A percentile compares a stretch with the other conserved stretches of the same genome.
These are phyloP conservation scores for Pseudevernia furfuracea DNA, from an alignment of 495 filamentous ascomycete species.

Conservation along the genomic window DNA sequence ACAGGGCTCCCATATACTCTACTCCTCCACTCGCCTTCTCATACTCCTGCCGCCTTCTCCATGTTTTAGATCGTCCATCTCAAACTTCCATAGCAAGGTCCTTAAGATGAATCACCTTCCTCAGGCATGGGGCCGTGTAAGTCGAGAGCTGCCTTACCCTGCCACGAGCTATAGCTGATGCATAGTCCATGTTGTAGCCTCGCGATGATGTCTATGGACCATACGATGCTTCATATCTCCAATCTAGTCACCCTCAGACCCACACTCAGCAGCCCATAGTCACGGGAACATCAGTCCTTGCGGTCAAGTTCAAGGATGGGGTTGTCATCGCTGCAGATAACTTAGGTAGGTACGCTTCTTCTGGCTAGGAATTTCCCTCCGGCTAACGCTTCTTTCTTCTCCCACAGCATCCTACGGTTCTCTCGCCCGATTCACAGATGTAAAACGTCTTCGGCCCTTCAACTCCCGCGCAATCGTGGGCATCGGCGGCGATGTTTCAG, in stretches of 20 bases:
- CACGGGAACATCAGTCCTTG: constrained; percentile 91
- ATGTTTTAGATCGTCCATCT: not conserved
- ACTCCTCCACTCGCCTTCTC: not conserved
- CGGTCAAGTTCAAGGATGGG: constrained; percentile 89
- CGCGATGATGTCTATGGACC: constrained; percentile 91
- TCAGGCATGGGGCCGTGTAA: constrained; percentile 93
- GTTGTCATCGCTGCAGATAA: constrained; percentile 97
- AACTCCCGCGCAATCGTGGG: constrained; percentile 64
- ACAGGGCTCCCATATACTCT: not conserved
- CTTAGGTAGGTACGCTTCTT: constrained; percentile 52
- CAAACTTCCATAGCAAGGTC: not conserved
- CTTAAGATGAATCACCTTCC: constrained; percentile 82
- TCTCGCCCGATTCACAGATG: constrained; percentile 90
- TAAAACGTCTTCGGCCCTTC: constrained; percentile 82
- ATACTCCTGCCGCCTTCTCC: not conserved
- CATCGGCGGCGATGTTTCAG: constrained; percentile 89
- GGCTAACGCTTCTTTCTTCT: not conserved
- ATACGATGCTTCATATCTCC: constrained; percentile 80
- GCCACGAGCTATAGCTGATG: constrained; percentile 24
- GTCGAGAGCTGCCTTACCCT: constrained; percentile 29
- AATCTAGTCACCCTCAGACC: constrained; percentile 60
- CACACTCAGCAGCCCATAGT: constrained; percentile 89
- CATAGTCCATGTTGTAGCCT: constrained; percentile 50
- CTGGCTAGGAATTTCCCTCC: not conserved
- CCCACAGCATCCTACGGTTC: constrained; percentile 87